These are phyloP conservation scores for Backusella liffmaniae DNA, from an alignment of 192 early-diverging fungal species.

Conservation along the genomic window DNA sequence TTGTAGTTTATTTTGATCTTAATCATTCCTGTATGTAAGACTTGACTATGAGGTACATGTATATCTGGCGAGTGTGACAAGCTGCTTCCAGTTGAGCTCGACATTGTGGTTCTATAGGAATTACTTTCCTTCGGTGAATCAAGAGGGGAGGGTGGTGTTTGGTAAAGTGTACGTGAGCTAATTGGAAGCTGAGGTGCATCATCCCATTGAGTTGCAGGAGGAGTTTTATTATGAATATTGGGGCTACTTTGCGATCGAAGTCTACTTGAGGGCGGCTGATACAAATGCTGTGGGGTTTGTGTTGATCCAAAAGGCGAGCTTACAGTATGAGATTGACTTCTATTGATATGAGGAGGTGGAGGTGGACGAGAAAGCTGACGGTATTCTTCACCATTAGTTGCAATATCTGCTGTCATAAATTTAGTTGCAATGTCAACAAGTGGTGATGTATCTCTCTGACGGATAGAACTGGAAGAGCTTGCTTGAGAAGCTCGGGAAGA, in stretches of 20 bases:
- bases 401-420: conserved; percentile 47
- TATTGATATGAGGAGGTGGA: conserved; percentile 12
- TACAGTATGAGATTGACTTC: conserved; percentile 10
- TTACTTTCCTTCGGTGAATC: not conserved
- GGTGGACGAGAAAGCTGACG: conserved; percentile 27
- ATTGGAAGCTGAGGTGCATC: not conserved
- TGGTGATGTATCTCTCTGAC: conserved; percentile 45
- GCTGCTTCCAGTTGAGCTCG: conserved; percentile 16
- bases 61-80: not conserved
- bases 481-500: conserved; percentile 35
- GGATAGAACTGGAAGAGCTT: conserved; percentile 33
- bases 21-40: conserved; percentile 23
- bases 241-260: conserved; percentile 56
- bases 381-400: conserved; percentile 20
- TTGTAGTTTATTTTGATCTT: conserved; percentile 91
- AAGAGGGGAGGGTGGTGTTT: conserved; percentile 13
- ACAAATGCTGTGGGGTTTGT: not conserved
- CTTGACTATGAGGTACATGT: not conserved
- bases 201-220: not conserved
- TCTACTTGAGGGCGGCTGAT: conserved; percentile 37
- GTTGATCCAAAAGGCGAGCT: not conserved
- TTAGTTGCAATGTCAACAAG: conserved; percentile 53
- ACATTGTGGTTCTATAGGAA: not conserved
- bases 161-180: conserved; percentile 4
- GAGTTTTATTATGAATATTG: conserved; percentile 46